Evolutionary conservation across 139 green algal species (phyloP), one percentile per base, ranked within the genome.

Genomic region (Chara braunii): DNA sequence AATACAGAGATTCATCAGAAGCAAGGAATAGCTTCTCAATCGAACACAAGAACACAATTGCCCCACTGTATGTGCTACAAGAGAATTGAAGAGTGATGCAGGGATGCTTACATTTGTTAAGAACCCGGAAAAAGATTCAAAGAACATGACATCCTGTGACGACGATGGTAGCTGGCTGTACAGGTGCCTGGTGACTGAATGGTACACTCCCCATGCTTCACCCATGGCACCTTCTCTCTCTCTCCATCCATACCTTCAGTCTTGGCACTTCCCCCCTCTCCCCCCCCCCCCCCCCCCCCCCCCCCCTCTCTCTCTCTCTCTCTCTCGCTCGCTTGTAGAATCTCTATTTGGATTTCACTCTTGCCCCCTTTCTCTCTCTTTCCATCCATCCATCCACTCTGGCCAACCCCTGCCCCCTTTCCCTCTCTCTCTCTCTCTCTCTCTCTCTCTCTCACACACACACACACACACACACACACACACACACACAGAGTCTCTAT

Each of bases 401-500:
- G 18, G 18, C 18, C 40, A 14, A 14, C 40, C 18, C 40, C 18
- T 18, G 18, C 40, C 18, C 40, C 40, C 14, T 48, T 18, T 48
- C 40, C 14, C 18, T 48, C 40, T 18, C 40, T 18, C 40, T n/a
- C 14, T 18, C 40, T 18, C 14, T 48, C 40, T 48, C 40, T 18
- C 40, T n/a, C 40, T 48, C 40, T 48, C 40, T 48, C 40, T 48
- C 40, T 48, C n/a, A 48, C 40, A 48, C 40, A 48, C 40, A 48
- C 40, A 48, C 40, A 48, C 40, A 48, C 40, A 48, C 40, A 18
- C 40, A 48, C 18, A 14, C 14, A 18, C 40, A 48, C 18, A 14
- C 14, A 18, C 40, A 48, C 40, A 48, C 18, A 48, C 40, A 48
- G 18, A 48, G 40, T 18, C 14, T 18, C 40, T 48, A 18, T 18